Base-by-base conservation (phyloP, 176 grass and related monocot species). In the Avena sativa region DNA sequence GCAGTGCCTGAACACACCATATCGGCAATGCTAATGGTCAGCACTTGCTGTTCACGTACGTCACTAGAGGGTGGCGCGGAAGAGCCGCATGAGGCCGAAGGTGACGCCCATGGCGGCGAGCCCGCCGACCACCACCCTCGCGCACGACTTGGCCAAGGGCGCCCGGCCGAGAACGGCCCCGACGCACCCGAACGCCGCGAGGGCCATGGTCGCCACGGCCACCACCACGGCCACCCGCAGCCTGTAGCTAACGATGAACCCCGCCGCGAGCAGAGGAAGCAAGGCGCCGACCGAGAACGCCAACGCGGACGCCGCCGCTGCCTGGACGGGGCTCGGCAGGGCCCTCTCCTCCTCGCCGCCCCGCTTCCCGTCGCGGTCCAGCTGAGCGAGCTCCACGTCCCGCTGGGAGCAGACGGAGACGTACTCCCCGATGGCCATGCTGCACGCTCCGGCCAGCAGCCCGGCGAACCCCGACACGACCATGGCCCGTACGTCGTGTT, bases 391-490 rank as follows among this genome's bases (percentile, higher is more conserved):
- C 88, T 92, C 93, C 16, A 86, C 88, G 79, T 95, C 93, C 40
- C 87, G 87, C 90, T 95, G 93, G 30, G 28, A 28, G 28, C 28
- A 28, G 28, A 28, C 28, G 28, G 28, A 28, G 28, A 28, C 28
- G 28, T 1, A 95, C 88, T 95, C 93, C 7, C 93, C 93, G 79
- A 92, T 90, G 51, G 90, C 93, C 93, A 95, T 95, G 28, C 28
- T 28, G 28, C 28, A 28, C 28, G 28, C 28, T 2, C 28, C 28
- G 1, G 28, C 28, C 28, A 95, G 83, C 16, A 95, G 88, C 0
- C 93, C 93, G 19, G 93, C 93, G 88, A 95, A 88, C 13, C 93
- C 93, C 28, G 90, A 90, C 67, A 95, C 38, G 44, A 95, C 76
- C 88, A 95, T 92, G 74, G 76, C 87, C 9, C 83, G 86, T 0